Evolutionary conservation across 2,329 filamentous ascomycete genomes (phyloP).

Genomic region (Calonectria leucothoes): DNA sequence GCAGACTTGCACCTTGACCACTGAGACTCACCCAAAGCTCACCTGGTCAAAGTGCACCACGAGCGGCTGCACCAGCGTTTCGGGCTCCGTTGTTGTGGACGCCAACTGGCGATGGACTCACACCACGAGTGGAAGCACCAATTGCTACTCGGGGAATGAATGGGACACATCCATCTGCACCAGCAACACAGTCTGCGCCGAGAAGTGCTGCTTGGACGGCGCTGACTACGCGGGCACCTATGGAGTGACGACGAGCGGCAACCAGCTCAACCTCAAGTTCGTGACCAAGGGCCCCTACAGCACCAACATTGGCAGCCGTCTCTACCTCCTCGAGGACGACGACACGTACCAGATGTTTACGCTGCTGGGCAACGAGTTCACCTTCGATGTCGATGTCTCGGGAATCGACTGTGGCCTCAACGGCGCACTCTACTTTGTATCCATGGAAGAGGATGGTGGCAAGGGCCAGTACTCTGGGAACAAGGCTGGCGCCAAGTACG

Average conservation of each 20-base stretch:
- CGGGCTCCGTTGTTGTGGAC: constrained; percentile 66
- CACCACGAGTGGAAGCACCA: constrained; percentile 56
- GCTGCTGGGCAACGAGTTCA: constrained; percentile 75
- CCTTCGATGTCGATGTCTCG: constrained; percentile 78
- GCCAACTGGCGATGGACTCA: constrained; percentile 74
- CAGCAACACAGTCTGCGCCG: constrained; percentile 56
- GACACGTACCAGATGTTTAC: constrained; percentile 74
- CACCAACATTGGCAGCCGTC: constrained; percentile 64
- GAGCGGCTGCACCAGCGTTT: constrained; percentile 62
- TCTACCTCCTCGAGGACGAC: constrained; percentile 73
- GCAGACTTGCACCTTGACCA: constrained; percentile 59
- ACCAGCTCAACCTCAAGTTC: constrained; percentile 66
- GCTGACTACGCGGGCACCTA: constrained; percentile 64
- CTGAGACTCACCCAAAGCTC: constrained; percentile 65
- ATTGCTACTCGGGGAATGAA: constrained; percentile 68
- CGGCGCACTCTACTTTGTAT: constrained; percentile 75
- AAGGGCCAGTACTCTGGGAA: constrained; percentile 61
- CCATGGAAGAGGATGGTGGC: constrained; percentile 71
- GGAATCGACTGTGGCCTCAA: constrained; percentile 77
- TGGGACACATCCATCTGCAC: constrained; percentile 57
- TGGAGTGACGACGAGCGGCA: constrained; percentile 64
- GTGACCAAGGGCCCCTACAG: constrained; percentile 62
- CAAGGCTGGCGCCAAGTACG: constrained; percentile 68
- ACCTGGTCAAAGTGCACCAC: constrained; percentile 65
- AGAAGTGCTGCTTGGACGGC: constrained; percentile 65